Percentiles rank a stretch among this genome's conserved stretches.
These are phyloP conservation scores for Trypanosoma scelopori DNA, from an alignment of 208 protist species.

Conservation along the genomic window DNA sequence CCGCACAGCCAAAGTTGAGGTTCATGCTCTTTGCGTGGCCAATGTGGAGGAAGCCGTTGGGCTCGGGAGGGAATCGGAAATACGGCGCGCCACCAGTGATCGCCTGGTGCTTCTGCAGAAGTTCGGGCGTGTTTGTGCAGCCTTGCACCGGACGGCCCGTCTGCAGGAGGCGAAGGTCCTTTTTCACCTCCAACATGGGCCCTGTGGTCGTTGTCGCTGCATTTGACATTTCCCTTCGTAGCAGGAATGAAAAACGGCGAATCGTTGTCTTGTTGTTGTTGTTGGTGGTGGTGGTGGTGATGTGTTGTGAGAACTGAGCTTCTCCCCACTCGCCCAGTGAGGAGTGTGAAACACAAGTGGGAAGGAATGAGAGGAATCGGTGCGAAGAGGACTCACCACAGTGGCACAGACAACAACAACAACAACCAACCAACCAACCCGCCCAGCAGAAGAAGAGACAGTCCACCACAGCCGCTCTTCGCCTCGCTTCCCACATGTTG, in stretches of 20 bases:
- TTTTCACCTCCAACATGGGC: constrained; percentile 59
- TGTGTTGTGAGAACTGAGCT: not conserved
- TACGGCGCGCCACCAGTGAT: constrained; percentile 75
- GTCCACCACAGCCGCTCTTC: too few relatives aligned
- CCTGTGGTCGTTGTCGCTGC: constrained; percentile 24
- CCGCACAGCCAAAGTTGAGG: constrained; percentile 98
- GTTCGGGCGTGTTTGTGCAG: constrained; percentile 69
- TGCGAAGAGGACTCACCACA: too few relatives aligned
- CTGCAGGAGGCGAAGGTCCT: constrained; percentile 73
- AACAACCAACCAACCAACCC: too few relatives aligned
- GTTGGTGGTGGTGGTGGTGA: not conserved
- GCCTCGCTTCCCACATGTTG: too few relatives aligned
- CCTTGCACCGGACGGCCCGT: constrained; percentile 81
- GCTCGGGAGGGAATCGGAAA: constrained; percentile 96
- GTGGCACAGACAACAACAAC: too few relatives aligned
- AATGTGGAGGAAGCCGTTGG: constrained; percentile 99
- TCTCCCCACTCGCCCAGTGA: too few relatives aligned
- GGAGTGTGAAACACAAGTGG: too few relatives aligned
- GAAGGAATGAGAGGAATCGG: not conserved
- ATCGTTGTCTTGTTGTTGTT: constrained; percentile 32
- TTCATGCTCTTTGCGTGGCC: constrained; percentile 99
- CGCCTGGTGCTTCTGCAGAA: constrained; percentile 60
- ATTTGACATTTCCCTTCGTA: constrained; percentile 43
- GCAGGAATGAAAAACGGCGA: constrained; percentile 28
- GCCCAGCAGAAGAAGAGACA: too few relatives aligned